phyloP scores from a whole-genome alignment of 495 filamentous ascomycete genomes.

The Annulohypoxylon stygium region DNA sequence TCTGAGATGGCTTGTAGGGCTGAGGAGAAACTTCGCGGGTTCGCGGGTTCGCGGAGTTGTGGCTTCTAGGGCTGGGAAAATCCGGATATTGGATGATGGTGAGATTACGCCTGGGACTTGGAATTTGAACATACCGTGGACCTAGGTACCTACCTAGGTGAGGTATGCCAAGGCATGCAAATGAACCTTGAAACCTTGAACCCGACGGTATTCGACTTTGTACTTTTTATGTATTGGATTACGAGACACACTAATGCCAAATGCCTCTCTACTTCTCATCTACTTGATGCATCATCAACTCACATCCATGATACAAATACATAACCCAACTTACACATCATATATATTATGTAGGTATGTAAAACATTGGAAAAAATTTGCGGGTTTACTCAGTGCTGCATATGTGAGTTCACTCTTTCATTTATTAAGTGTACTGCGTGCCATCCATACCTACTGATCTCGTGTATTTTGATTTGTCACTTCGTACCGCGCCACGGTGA shows the following conservation, averaged over 20 bases:
- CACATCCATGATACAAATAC: not conserved
- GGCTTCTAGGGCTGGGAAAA: slow-evolving; percentile 1
- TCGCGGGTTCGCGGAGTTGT: slow-evolving; percentile 1
- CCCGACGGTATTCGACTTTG: not conserved
- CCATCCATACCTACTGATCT: slow-evolving; percentile 26
- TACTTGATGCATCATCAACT: slow-evolving; percentile 14
- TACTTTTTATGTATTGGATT: not conserved
- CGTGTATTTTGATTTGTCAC: slow-evolving; percentile 39
- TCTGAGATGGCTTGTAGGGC: slow-evolving; percentile 43
- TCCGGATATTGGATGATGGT: slow-evolving; percentile 19
- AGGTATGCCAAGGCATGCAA: slow-evolving; percentile 1
- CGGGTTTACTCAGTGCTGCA: slow-evolving; percentile 20
- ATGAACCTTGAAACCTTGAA: not conserved
- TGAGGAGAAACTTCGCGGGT: slow-evolving; percentile 30
- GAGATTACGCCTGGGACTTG: not conserved
- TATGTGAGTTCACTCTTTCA: slow-evolving; percentile 3
- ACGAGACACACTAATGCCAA: not conserved
- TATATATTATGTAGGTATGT: not conserved
- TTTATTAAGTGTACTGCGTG: slow-evolving; percentile 36
- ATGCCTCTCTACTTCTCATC: not conserved
- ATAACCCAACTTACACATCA: not conserved
- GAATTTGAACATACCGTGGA: not conserved
- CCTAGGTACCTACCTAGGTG: not conserved
- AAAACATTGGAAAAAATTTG: slow-evolving; percentile 18
- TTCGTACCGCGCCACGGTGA: slow-evolving; percentile 40